phyloP scores from a whole-genome alignment of 2,329 filamentous ascomycete genomes.

The Ceratocystis huliohia region DNA sequence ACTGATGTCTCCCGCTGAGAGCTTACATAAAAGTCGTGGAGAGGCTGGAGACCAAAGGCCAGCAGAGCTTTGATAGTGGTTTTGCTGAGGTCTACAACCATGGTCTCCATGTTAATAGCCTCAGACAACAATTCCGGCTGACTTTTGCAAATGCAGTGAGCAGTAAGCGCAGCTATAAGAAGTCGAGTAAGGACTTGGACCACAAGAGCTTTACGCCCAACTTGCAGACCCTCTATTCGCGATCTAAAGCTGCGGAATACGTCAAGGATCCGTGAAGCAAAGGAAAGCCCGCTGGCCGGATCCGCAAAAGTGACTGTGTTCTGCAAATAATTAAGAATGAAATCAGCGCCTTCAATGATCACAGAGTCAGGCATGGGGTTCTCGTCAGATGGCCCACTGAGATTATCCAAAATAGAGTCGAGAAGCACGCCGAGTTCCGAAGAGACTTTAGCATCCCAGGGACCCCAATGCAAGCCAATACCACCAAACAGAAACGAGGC shows the following conservation, averaged over 20 bases:
- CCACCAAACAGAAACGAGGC: slow-evolving; percentile 37
- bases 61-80: slow-evolving; percentile 33
- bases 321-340: slow-evolving; percentile 38
- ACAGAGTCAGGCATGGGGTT: slow-evolving; percentile 22
- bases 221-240: slow-evolving; percentile 25
- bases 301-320: slow-evolving; percentile 32
- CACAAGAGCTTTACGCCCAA: slow-evolving; percentile 26
- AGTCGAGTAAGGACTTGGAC: slow-evolving; percentile 30
- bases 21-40: slow-evolving; percentile 37
- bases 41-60: slow-evolving; percentile 31
- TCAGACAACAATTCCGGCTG: slow-evolving; percentile 27
- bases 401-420: slow-evolving; percentile 43
- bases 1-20: slow-evolving; percentile 35
- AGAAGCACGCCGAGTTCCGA: slow-evolving; percentile 50
- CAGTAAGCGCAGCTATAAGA: slow-evolving; percentile 27
- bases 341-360: slow-evolving; percentile 30
- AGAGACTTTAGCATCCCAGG: slow-evolving; percentile 45
- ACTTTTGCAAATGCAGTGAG: slow-evolving; percentile 31
- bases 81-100: slow-evolving; percentile 34
- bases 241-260: slow-evolving; percentile 31
- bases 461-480: slow-evolving; percentile 40
- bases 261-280: slow-evolving; percentile 34
- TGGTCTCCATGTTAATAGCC: slow-evolving; percentile 36
- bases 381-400: slow-evolving; percentile 23
- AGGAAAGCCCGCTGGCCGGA: slow-evolving; percentile 30